A percentile compares a stretch with the other conserved stretches of the same genome.
Evolutionary conservation across 2,329 filamentous ascomycete species (phyloP).

Genomic region (Amylocarpus encephaloides): DNA sequence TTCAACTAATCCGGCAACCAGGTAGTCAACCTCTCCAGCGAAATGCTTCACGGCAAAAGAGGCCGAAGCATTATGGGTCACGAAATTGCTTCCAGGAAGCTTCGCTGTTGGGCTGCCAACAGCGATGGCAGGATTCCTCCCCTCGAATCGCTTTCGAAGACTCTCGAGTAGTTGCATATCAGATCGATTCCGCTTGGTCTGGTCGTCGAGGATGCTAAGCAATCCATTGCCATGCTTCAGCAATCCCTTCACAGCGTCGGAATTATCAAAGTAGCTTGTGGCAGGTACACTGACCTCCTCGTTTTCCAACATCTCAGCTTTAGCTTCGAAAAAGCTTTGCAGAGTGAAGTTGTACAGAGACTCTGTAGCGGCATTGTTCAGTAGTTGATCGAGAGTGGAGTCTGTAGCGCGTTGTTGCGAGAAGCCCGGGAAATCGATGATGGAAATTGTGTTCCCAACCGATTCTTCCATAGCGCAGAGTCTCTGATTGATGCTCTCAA

Average conservation of each 20-base stretch:
- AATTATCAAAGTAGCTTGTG: constrained; percentile 97
- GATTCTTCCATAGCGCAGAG: constrained; percentile 82
- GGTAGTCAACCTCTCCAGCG: constrained; percentile 93
- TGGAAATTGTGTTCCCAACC: constrained; percentile 87
- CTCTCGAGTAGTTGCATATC: constrained; percentile 89
- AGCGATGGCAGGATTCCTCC: constrained; percentile 85
- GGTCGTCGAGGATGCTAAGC: constrained; percentile 90
- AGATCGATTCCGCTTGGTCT: constrained; percentile 80
- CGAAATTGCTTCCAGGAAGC: constrained; percentile 82
- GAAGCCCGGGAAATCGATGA: constrained; percentile 96
- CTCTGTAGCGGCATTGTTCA: constrained; percentile 92
- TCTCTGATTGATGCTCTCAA: constrained; percentile 86
- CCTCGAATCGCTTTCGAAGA: constrained; percentile 84
- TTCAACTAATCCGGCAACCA: constrained; percentile 78
- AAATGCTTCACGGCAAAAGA: constrained; percentile 92
- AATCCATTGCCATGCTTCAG: constrained; percentile 90
- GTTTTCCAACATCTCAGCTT: constrained; percentile 86
- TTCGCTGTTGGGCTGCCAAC: constrained; percentile 69
- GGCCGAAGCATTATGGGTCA: constrained; percentile 72
- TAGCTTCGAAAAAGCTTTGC: constrained; percentile 92
- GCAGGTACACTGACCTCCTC: constrained; percentile 87
- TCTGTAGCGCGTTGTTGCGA: constrained; percentile 77
- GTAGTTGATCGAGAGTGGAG: constrained; percentile 81
- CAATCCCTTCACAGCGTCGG: constrained; percentile 84
- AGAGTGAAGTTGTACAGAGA: constrained; percentile 88